phyloP scores from a whole-genome alignment of 768 basidiomycete species.

The Mycena maculata region DNA sequence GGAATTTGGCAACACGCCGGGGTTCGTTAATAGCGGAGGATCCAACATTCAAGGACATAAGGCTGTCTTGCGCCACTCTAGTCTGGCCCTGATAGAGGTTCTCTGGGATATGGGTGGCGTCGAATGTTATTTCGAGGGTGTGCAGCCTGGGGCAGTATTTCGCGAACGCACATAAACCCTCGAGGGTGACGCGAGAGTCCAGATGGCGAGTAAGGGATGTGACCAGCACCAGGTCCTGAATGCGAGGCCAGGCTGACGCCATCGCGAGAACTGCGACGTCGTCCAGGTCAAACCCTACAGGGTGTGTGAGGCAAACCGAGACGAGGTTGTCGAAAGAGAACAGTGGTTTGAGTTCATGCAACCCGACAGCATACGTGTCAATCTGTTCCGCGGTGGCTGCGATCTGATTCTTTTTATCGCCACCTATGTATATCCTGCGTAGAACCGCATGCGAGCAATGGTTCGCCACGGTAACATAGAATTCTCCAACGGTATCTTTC shows the following conservation, averaged over 20 bases:
- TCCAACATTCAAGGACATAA: background rate
- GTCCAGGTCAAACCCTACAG: constrained; percentile 5
- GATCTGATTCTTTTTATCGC: background rate
- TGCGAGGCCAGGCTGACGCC: constrained; percentile 1
- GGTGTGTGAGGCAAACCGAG: background rate
- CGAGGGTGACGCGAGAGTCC: background rate
- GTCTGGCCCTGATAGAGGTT: background rate
- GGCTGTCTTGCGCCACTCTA: background rate
- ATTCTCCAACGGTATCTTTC: background rate
- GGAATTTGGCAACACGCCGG: background rate
- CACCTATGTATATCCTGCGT: background rate
- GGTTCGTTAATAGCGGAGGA: background rate
- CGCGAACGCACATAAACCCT: background rate
- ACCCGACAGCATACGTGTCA: background rate
- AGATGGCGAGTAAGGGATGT: background rate
- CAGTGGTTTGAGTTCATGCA: background rate
- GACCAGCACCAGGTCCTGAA: background rate
- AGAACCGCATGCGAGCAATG: background rate
- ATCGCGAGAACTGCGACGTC: background rate
- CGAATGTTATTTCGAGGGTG: background rate
- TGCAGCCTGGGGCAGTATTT: background rate
- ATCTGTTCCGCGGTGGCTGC: background rate
- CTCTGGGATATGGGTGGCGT: background rate
- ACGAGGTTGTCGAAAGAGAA: background rate
- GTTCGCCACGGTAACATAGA: background rate